Evolutionary conservation across 2,329 filamentous ascomycete species (phyloP), one percentile per base, ranked within the genome.

Genomic region (Cercospora sp.): DNA sequence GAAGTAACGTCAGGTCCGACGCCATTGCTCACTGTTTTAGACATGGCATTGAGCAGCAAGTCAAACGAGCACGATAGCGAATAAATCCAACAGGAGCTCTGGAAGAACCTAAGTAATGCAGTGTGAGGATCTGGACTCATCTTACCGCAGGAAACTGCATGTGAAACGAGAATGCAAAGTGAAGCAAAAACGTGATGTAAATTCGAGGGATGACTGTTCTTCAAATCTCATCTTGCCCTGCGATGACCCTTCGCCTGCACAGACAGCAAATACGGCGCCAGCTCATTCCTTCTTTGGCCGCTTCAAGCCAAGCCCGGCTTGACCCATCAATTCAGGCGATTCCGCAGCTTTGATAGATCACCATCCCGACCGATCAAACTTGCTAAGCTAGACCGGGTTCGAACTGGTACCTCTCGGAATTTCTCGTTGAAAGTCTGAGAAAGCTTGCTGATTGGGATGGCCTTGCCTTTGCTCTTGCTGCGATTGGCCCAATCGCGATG

Each of bases 1-100:
- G 60, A 62, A 62, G 55, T 24, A 59, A 59, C 55, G 10, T 59
- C 55, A 59, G 49, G 49, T 53, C 26, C 13, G 16, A 28, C 13
- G 45, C 18, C 21, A 28, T 28, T n/a, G 24, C 49, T 53, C 49
- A 26, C 12, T 30, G 24, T 58, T 58, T 16, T 16, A 13, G 18
- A 34, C n/a, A 24, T 34, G 55, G 4, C 6, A 28, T 26, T 13
- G 6, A 12, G 8, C 6, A 16, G 49, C 24, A 53, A 8, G 21
- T 30, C 49, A 26, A 16, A 28, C 21, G 21, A 53, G 24, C 49
- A 8, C 49, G 10, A 53, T 28, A 53, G 4, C 12, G 12, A 24
- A 6, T 10, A 5, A n/a, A 10, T 26, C 21, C 49, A 26, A 28
- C 5, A 2, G 5, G 5, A 13, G n/a, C 13, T 53, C 49, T 26